A percentile compares a stretch with the other conserved stretches of the same genome.
phyloP scores from a whole-genome alignment of 139 green algal species.

The Auxenochlorella pyrenoidosa region DNA sequence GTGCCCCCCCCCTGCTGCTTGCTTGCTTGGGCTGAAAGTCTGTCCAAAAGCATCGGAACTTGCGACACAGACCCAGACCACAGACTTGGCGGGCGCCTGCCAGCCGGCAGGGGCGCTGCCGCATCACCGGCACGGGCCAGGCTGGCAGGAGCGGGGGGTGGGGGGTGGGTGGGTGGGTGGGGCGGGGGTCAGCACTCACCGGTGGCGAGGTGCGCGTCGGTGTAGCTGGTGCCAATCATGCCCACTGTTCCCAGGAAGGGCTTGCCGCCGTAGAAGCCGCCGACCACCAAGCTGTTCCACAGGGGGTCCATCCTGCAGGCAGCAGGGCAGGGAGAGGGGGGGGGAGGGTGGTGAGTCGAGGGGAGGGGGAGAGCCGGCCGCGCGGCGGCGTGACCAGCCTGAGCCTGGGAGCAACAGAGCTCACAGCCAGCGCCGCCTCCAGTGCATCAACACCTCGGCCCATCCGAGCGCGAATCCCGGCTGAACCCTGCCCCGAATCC shows the following conservation, averaged over 20 bases:
- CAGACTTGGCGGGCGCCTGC: too few relatives aligned
- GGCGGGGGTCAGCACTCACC: conserved; percentile 20
- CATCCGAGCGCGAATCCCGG: not conserved
- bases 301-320: conserved; percentile 89
- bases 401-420: too few relatives aligned
- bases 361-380: too few relatives aligned
- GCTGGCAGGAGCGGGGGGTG: not conserved
- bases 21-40: conserved; percentile 14
- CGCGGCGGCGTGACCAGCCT: too few relatives aligned
- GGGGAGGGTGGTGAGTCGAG: not conserved
- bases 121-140: not conserved
- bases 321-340: not conserved
- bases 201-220: conserved; percentile 62
- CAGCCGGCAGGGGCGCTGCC: not conserved
- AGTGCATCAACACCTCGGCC: too few relatives aligned
- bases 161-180: not conserved
- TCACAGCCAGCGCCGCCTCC: too few relatives aligned
- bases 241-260: conserved; percentile 87
- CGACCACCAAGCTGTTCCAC: conserved; percentile 97
- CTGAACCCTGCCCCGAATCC: too few relatives aligned
- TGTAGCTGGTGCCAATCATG: conserved; percentile 96
- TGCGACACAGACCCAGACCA: not conserved
- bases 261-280: conserved; percentile 72
- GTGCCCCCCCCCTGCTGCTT: too few relatives aligned
- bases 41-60: not conserved